Percentiles rank a stretch among this genome's conserved stretches.
Evolutionary conservation across 2,329 filamentous ascomycete genomes (phyloP).

Genomic region (Venturia nashicola): DNA sequence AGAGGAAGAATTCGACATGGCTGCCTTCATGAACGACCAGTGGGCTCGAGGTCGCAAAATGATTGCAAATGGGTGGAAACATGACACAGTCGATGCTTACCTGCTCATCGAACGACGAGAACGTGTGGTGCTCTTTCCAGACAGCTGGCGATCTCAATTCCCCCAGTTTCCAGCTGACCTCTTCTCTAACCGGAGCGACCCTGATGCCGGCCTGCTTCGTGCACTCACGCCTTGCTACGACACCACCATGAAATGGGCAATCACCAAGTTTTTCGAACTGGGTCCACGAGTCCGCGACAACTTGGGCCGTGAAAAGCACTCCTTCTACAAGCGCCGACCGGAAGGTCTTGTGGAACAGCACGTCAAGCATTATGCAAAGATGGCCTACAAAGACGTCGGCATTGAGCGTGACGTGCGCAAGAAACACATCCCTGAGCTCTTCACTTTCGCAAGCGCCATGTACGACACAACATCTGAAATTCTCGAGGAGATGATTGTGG

Average conservation of each 20-base stretch:
- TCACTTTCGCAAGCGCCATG: background rate
- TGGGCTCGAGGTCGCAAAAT: background rate
- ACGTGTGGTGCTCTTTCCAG: constrained; percentile 42
- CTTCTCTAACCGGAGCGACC: constrained; percentile 26
- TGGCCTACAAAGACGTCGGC: constrained; percentile 39
- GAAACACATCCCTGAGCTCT: constrained; percentile 16
- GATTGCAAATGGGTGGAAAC: constrained; percentile 31
- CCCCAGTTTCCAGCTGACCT: constrained; percentile 39
- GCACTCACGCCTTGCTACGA: constrained; percentile 12
- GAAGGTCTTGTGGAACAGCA: constrained; percentile 28
- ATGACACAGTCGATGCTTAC: constrained; percentile 40
- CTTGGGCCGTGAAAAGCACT: constrained; percentile 15
- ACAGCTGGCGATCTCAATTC: constrained; percentile 41
- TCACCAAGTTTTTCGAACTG: constrained; percentile 37
- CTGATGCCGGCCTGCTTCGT: background rate
- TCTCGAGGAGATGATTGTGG: background rate
- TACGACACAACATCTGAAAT: background rate
- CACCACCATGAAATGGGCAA: constrained; percentile 36
- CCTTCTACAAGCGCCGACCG: constrained; percentile 22
- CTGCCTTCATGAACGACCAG: background rate
- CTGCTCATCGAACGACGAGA: constrained; percentile 43
- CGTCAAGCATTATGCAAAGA: constrained; percentile 37
- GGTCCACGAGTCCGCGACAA: constrained; percentile 33
- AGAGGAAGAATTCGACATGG: background rate
- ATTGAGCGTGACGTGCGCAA: constrained; percentile 23